Percentiles rank a stretch among this genome's conserved stretches.
Conservation (phyloP, 2,329 filamentous ascomycete species). For the Onygenales sp. region DNA sequence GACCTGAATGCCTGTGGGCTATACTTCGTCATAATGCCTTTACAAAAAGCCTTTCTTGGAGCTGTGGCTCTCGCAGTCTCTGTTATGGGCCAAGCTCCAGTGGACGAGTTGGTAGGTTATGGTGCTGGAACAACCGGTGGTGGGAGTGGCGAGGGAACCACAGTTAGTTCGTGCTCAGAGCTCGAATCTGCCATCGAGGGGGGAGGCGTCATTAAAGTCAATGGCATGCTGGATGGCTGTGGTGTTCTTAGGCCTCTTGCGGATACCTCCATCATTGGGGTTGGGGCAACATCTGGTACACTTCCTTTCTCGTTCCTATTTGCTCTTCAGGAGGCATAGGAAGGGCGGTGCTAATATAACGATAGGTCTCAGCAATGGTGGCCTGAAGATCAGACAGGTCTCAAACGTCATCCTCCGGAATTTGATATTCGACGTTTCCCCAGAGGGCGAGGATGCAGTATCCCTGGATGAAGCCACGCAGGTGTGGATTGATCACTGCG, state of each 20-base stretch:
- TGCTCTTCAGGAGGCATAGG: not conserved
- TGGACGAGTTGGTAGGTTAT: slow-evolving; percentile 3
- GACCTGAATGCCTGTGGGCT: too few relatives aligned
- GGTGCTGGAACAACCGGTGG: slow-evolving; percentile 37
- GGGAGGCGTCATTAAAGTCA: slow-evolving; percentile 39
- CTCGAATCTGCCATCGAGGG: slow-evolving; percentile 17
- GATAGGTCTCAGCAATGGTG: slow-evolving; percentile 23
- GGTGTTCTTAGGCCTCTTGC: slow-evolving; percentile 37
- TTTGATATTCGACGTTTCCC: slow-evolving; percentile 43
- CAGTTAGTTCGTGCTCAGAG: slow-evolving; percentile 35
- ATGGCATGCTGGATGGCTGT: slow-evolving; percentile 35
- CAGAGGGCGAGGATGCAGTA: slow-evolving; percentile 42
- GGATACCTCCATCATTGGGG: slow-evolving; percentile 45
- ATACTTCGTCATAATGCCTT: not conserved
- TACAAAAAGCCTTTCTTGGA: not conserved
- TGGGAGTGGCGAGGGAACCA: slow-evolving; percentile 35
- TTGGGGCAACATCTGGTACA: slow-evolving; percentile 33
- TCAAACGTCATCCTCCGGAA: slow-evolving; percentile 33
- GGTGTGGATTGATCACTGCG: slow-evolving; percentile 41
- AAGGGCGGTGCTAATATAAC: slow-evolving; percentile 20
- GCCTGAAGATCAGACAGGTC: slow-evolving; percentile 38
- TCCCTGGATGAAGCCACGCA: slow-evolving; percentile 40
- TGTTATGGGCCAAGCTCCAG: not conserved
- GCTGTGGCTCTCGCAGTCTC: not conserved
- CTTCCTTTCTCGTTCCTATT: slow-evolving; percentile 2